A percentile compares a stretch with the other conserved stretches of the same genome.
phyloP scores from a whole-genome alignment of 371 early-diverging fungal genomes.

The Rhizopus microsporus region DNA sequence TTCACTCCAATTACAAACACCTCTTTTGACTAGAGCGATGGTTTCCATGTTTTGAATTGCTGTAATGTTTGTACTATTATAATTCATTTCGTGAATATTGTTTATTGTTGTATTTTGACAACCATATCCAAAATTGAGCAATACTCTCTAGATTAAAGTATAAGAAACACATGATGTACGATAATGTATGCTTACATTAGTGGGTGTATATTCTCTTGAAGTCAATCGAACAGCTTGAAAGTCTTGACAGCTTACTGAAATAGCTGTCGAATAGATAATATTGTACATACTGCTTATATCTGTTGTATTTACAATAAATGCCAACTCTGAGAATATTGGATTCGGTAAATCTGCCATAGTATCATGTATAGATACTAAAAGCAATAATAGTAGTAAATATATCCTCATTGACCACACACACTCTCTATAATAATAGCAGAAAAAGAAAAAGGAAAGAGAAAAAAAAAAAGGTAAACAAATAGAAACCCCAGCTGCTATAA shows the following conservation, averaged over 20 bases:
- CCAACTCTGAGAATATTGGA: constrained; percentile 15
- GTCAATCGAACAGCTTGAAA: constrained; percentile 23
- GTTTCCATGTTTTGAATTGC: constrained; percentile 15
- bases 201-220: constrained; percentile 3
- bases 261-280: constrained; percentile 10
- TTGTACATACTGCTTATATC: neutral
- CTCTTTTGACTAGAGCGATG: constrained; percentile 30
- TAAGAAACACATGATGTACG: neutral
- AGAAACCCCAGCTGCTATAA: neutral
- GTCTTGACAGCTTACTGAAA: constrained; percentile 21
- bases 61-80: constrained; percentile 7
- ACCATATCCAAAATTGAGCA: constrained; percentile 28
- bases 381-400: neutral
- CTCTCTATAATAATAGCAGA: neutral
- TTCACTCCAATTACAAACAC: constrained; percentile 33
- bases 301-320: constrained; percentile 12
- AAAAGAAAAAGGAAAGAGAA: constrained; percentile 2
- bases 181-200: constrained; percentile 12
- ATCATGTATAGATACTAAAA: neutral
- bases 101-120: constrained; percentile 23
- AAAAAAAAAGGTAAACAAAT: neutral
- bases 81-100: constrained; percentile 12
- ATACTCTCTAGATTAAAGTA: constrained; percentile 16
- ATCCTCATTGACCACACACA: neutral
- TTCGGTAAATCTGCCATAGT: neutral